Percentiles rank a stretch among this genome's conserved stretches.
Conservation (phyloP, 805 yeast genomes). For the Lipomyces chichibuensis region DNA sequence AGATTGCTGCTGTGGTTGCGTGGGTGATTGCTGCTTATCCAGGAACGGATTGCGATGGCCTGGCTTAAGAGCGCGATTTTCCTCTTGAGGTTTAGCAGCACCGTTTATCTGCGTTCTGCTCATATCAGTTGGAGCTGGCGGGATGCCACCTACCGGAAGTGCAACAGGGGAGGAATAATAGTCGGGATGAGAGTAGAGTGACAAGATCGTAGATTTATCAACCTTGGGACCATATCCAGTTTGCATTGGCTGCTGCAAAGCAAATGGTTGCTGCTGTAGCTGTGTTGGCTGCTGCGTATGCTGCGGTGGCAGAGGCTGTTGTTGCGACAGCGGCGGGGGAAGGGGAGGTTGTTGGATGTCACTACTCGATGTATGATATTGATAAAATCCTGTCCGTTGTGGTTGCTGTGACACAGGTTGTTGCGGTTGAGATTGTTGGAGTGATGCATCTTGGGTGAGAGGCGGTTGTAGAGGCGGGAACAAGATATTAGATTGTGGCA, state of each 20-base stretch:
- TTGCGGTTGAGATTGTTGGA: constrained; percentile 21
- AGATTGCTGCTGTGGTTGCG: constrained; percentile 16
- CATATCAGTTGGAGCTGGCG: background rate
- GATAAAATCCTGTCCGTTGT: constrained; percentile 4
- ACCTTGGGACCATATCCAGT: constrained; percentile 21
- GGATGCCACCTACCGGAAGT: constrained; percentile 16
- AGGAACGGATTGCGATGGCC: constrained; percentile 32
- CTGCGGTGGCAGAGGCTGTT: constrained; percentile 3
- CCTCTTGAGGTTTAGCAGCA: background rate
- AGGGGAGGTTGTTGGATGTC: constrained; percentile 17
- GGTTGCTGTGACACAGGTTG: constrained; percentile 15
- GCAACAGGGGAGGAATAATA: constrained; percentile 33
- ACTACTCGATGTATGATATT: background rate
- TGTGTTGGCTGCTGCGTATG: constrained; percentile 20
- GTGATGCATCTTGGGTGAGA: background rate
- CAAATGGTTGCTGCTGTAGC: constrained; percentile 17
- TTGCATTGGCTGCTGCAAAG: constrained; percentile 30
- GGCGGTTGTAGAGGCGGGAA: background rate
- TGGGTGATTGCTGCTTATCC: constrained; percentile 6
- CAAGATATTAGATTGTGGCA: constrained; percentile 7
- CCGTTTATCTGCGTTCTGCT: background rate
- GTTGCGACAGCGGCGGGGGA: background rate
- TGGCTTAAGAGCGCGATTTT: constrained; percentile 10
- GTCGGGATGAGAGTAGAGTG: constrained; percentile 35
- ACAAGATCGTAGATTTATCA: constrained; percentile 32